phyloP scores from a whole-genome alignment of 257 asterid species.

The Linaria vulgaris region DNA sequence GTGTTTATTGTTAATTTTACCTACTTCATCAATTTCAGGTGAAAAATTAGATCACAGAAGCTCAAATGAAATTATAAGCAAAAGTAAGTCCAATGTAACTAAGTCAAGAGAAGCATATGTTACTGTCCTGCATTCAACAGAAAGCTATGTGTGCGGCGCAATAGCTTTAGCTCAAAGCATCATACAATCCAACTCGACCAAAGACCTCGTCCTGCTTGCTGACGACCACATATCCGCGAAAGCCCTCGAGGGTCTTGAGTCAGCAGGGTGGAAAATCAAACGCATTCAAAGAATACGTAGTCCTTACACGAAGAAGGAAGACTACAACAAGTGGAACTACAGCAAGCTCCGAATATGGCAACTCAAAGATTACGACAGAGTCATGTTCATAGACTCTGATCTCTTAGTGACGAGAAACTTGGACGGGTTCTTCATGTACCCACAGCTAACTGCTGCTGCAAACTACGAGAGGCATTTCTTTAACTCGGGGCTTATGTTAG shows the following conservation, averaged over 20 bases:
- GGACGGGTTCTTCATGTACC: constrained; percentile 64
- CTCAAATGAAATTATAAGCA: neutral
- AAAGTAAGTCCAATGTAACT: neutral
- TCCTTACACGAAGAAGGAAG: constrained; percentile 41
- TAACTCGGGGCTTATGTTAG: constrained; percentile 82
- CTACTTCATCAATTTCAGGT: constrained; percentile 32
- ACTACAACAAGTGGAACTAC: constrained; percentile 84
- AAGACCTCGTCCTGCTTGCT: constrained; percentile 68
- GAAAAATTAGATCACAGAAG: constrained; percentile 25
- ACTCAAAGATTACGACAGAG: constrained; percentile 61
- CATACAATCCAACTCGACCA: constrained; percentile 51
- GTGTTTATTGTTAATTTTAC: too few species aligned
- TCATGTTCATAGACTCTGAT: constrained; percentile 67
- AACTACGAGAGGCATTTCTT: constrained; percentile 56
- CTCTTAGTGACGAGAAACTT: constrained; percentile 50
- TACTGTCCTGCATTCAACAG: constrained; percentile 71
- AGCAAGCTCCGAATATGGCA: constrained; percentile 85
- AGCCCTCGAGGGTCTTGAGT: constrained; percentile 43
- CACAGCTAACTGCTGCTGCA: constrained; percentile 67
- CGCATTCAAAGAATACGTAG: constrained; percentile 54
- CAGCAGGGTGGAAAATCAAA: constrained; percentile 69
- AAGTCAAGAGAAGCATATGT: constrained; percentile 59
- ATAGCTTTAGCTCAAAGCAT: constrained; percentile 75
- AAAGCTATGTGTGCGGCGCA: constrained; percentile 80
- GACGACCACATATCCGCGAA: constrained; percentile 49